These are phyloP conservation scores for Discostella pseudostelligera DNA, from an alignment of 108 stramenopile species.

Conservation along the genomic window DNA sequence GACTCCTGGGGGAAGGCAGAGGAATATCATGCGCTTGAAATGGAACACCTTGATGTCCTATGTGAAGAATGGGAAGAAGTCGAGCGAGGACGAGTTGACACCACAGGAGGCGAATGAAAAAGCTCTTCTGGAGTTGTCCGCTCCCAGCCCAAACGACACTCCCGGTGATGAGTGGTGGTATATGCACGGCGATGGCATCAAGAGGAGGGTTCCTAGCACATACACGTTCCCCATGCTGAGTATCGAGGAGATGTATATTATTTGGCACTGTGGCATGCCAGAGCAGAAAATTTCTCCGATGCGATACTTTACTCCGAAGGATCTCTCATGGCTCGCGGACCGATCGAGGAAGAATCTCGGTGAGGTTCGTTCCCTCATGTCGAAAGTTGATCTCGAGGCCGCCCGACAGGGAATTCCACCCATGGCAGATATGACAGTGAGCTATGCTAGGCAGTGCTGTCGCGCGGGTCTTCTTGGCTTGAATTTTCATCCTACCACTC, in stretches of 20 bases:
- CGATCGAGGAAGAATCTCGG: conserved; percentile 1
- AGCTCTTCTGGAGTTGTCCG: not conserved
- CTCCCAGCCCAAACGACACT: not conserved
- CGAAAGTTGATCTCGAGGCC: not conserved
- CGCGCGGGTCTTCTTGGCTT: not conserved
- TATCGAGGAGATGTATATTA: conserved; percentile 8
- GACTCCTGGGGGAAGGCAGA: not conserved
- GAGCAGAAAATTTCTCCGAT: conserved; percentile 2
- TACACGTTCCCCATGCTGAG: conserved; percentile 14
- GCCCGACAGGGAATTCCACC: not conserved
- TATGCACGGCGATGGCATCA: conserved; percentile 7
- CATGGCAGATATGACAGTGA: not conserved
- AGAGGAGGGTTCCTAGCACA: conserved; percentile 16
- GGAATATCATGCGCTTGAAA: conserved; percentile 12
- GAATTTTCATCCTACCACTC: conserved; percentile 2
- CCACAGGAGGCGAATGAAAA: not conserved
- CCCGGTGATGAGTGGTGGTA: conserved; percentile 8
- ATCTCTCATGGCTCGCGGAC: not conserved
- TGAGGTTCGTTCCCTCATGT: conserved; percentile 10
- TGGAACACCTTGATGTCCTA: conserved; percentile 3
- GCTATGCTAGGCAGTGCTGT: not conserved
- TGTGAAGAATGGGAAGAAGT: not conserved
- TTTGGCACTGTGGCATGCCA: conserved; percentile 6
- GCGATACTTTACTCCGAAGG: not conserved
- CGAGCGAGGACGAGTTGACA: not conserved